Percentiles rank a stretch among this genome's conserved stretches.
These are phyloP conservation scores for Periconia digitata DNA, from an alignment of 2,329 filamentous ascomycete species.

Conservation along the genomic window DNA sequence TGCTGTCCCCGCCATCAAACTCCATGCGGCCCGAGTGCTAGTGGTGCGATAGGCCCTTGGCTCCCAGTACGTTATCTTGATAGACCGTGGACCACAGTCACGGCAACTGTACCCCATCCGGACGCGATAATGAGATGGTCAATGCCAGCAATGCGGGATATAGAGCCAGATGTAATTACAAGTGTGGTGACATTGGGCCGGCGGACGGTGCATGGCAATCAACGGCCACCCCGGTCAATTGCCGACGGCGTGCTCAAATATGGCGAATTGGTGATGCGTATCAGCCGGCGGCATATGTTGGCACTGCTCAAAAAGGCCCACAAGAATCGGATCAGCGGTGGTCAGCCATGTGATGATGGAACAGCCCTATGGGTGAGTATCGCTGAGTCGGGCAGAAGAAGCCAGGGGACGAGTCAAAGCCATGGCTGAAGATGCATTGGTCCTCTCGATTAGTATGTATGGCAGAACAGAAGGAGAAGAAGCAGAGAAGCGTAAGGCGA, in stretches of 20 bases:
- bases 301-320: background rate
- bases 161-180: background rate
- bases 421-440: background rate
- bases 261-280: slow-evolving; percentile 10
- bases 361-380: background rate
- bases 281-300: slow-evolving; percentile 10
- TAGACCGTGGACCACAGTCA: background rate
- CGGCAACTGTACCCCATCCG: background rate
- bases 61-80: background rate
- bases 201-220: slow-evolving; percentile 6
- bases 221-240: slow-evolving; percentile 18
- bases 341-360: background rate
- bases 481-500: no score
- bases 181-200: slow-evolving; percentile 1
- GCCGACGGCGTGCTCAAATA: slow-evolving; percentile 15
- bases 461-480: no score
- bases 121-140: background rate
- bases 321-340: background rate
- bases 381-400: background rate
- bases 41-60: slow-evolving; percentile 2
- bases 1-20: slow-evolving; percentile 1
- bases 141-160: background rate
- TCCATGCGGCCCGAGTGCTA: slow-evolving; percentile 6
- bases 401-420: background rate
- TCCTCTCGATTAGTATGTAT: no score